These are phyloP conservation scores for Lagenidium giganteum DNA, from an alignment of 352 stramenopile genomes.

Conservation along the genomic window DNA sequence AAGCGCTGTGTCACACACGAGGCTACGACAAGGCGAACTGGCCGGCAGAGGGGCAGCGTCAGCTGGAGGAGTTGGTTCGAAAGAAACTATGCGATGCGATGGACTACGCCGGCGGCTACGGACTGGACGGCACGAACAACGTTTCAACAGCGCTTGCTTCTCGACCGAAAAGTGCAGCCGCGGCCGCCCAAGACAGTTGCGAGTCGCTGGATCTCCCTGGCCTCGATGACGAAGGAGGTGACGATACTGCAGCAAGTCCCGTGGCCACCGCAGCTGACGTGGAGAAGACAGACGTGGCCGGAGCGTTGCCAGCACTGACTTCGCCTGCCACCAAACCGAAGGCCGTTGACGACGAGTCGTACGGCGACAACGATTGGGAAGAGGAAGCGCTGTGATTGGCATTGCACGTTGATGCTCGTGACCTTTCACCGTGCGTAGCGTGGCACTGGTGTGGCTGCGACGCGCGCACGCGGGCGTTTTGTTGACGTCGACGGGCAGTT, in stretches of 20 bases:
- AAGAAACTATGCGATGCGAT: constrained; percentile 49
- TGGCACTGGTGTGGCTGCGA: background rate
- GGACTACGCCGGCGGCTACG: constrained; percentile 65
- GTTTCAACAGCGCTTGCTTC: constrained; percentile 1
- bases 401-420: too few species aligned
- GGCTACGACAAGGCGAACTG: constrained; percentile 21
- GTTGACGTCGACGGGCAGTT: too few species aligned
- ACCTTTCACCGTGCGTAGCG: too few species aligned
- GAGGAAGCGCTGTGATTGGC: constrained; percentile 35
- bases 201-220: constrained; percentile 55
- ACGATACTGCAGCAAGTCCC: background rate
- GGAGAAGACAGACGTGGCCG: background rate
- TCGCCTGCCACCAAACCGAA: background rate
- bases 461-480: background rate
- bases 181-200: constrained; percentile 35
- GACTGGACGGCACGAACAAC: constrained; percentile 39
- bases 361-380: constrained; percentile 63
- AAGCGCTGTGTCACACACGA: constrained; percentile 47
- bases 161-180: constrained; percentile 4
- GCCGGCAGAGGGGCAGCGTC: constrained; percentile 25
- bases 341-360: constrained; percentile 30
- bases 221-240: constrained; percentile 14
- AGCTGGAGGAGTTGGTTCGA: constrained; percentile 31
- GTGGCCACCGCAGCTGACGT: constrained; percentile 2
- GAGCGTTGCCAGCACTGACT: background rate